These are phyloP conservation scores for Chlamydomonas reinhardtii DNA, from an alignment of 163 green algal species.

Conservation along the genomic window DNA sequence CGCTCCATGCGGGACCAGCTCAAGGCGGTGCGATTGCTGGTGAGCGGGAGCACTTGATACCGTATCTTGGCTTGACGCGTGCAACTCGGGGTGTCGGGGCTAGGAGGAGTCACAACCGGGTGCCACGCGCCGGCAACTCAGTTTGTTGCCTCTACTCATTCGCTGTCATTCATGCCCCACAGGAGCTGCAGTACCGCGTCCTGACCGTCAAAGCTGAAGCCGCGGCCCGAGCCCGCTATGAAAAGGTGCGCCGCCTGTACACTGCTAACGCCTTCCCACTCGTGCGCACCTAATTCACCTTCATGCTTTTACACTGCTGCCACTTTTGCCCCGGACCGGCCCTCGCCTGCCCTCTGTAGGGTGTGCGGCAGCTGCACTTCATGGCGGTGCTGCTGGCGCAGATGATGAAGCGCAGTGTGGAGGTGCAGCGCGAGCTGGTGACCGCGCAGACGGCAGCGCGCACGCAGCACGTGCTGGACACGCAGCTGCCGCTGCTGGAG, in stretches of 20 bases:
- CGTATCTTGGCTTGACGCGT: no score
- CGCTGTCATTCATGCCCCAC: no score
- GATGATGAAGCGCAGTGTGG: not conserved
- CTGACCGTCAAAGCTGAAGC: conserved; percentile 8
- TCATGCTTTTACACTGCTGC: no score
- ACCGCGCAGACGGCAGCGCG: not conserved
- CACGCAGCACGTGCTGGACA: conserved; percentile 18
- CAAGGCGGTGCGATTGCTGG: conserved; percentile 19
- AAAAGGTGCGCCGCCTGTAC: conserved; percentile 17
- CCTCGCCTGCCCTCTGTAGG: conserved; percentile 1
- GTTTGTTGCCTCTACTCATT: no score
- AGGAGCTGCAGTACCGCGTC: conserved; percentile 34
- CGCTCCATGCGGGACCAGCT: conserved; percentile 26
- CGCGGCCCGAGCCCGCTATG: not conserved
- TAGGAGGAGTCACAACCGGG: no score
- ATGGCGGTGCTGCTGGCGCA: conserved; percentile 17
- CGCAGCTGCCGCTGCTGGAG: conserved; percentile 43
- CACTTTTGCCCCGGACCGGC: no score
- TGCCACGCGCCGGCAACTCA: no score
- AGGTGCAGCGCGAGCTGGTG: not conserved
- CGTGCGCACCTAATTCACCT: no score
- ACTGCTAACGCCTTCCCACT: no score
- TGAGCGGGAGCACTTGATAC: not conserved
- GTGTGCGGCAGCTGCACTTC: not conserved
- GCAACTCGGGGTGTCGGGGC: no score